Evolutionary conservation across 805 yeast genomes (phyloP), one percentile per base, ranked within the genome.

Genomic region (Metschnikowia peoriensis): DNA sequence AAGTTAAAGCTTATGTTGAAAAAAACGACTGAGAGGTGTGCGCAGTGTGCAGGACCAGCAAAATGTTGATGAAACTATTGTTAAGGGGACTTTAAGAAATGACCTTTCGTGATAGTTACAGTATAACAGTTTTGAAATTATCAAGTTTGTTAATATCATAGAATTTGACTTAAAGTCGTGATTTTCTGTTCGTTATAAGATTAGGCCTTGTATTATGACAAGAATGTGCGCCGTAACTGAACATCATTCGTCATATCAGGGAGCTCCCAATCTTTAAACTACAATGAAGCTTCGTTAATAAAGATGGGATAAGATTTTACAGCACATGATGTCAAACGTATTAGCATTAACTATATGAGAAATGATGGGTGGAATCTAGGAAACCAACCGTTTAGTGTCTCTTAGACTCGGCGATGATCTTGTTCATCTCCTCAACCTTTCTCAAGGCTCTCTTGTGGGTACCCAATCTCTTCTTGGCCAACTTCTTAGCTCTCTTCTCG

Each of bases 401-500:
- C 86, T 97, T 92, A 70, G 97, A 84, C 81, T 92, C 96, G 77
- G 96, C 88, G 79, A 93, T 93, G 84, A 93, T 84, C 77, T 82
- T 79, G 87, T 83, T 89, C 92, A 96, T 88, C 82, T 92, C 97
- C 83, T 94, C 99, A 77, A 94, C 96, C 92, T 94, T 94, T 78
- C 90, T 94, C 89, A 90, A 89, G 72, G 98, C 97, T 86, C 99
- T 96, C 84, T 85, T 86, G 88, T 93, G 96, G 71, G 99, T 90
- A 83, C 99, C 99, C 76, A 94, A 89, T 89, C 94, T 93, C 96
- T 89, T 94, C 94, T 94, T 94, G 67, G 98, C 97, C 76, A 94
- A 91, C 91, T 94, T 94, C 90, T 94, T 89, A 68, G 99, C 99
- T 85, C 98, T 94, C 96, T 94, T 94, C 84, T 94, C 99, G 86